phyloP scores from a whole-genome alignment of 1,139 yeast genomes.

The Blastobotrys ciferrii region DNA sequence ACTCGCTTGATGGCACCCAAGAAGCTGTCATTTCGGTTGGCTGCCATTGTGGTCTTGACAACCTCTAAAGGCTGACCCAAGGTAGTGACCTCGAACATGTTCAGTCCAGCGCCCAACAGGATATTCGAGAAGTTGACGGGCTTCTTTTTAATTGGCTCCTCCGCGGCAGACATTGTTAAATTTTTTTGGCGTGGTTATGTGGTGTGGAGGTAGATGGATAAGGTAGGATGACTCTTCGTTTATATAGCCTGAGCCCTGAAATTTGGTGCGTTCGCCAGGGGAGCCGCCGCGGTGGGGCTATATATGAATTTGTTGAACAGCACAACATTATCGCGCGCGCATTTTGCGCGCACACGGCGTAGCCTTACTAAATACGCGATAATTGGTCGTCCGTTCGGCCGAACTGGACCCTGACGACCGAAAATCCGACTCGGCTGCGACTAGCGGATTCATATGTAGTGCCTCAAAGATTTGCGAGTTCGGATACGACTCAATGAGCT shows the following conservation, averaged over 20 bases:
- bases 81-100: slow-evolving; percentile 89
- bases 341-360: too few relatives aligned
- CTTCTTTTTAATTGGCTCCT: slow-evolving; percentile 56
- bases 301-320: neutral
- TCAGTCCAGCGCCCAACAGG: slow-evolving; percentile 88
- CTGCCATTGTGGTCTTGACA: slow-evolving; percentile 94
- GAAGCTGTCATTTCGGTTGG: slow-evolving; percentile 73
- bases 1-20: slow-evolving; percentile 68
- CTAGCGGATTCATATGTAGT: neutral
- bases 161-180: neutral
- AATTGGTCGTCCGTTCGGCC: neutral
- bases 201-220: neutral
- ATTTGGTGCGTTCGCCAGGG: neutral
- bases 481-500: neutral
- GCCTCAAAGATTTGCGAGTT: neutral
- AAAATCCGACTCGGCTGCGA: neutral
- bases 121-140: slow-evolving; percentile 88
- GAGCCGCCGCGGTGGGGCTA: neutral
- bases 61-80: slow-evolving; percentile 97
- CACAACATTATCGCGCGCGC: neutral
- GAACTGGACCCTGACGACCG: neutral
- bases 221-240: neutral
- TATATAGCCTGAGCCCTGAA: neutral
- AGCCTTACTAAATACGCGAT: neutral
- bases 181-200: neutral